Base-by-base conservation (phyloP, 768 basidiomycete genomes). In the Butyriboletus loyo region DNA sequence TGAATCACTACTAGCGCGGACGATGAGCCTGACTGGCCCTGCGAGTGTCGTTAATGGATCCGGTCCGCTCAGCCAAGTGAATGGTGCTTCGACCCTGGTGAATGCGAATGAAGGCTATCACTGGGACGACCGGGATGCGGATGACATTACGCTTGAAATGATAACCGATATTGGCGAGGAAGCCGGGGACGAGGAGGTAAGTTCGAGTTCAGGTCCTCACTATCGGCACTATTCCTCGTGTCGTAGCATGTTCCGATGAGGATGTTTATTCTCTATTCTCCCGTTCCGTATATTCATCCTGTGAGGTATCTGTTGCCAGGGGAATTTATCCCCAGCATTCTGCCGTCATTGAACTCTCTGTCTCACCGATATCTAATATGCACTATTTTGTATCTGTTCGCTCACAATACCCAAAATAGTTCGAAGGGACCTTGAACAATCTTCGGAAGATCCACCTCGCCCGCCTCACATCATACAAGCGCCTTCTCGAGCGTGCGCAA, bases 401-500 rank as follows among this genome's bases (percentile, higher is more conserved):
- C 53, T 53, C 21, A 56, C 40, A 2, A 52, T 40, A 11, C 6
- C 35, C 43, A 36, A 32, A 46, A 22, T 53, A 81, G 81, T 74
- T 81, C 59, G 74, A 79, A 54, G 57, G 61, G 25, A 74, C 75
- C 19, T 60, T 83, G 43, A 67, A 74, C 37, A 60, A 66, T 39
- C 67, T 82, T 32, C 63, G 71, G 10, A 66, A 65, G 17, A 60
- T 79, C 21, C 80, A 83, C 56, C 67, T 72, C 28, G 66, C 66
- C 35, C 88, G 87, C 59, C 78, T 91, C 14, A 77, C 83, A 15
- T 82, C 85, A 52, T 87, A 89, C 70, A 92, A 86, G 63, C 80
- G 90, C 2, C 76, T 93, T 1, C 78, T 93, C 13, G 90, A 93
- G 58, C 85, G 86, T 36, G 79, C 89, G 0, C 92, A 93, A 60